A percentile compares a stretch with the other conserved stretches of the same genome.
Evolutionary conservation across 192 early-diverging fungal species (phyloP).

Genomic region (Coemansia sp.): DNA sequence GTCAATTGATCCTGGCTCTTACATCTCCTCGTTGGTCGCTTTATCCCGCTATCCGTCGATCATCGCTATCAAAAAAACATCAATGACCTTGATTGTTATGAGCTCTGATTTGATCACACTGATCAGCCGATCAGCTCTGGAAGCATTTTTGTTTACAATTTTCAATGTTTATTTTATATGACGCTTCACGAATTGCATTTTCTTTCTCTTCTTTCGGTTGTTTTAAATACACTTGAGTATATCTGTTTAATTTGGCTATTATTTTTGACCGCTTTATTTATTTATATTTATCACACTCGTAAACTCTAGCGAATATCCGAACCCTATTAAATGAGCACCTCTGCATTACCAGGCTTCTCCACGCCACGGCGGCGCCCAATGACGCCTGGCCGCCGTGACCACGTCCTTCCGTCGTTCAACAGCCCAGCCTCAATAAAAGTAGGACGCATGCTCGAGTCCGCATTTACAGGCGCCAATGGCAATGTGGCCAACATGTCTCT

Average conservation of each 20-base stretch:
- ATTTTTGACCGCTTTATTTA: neutral
- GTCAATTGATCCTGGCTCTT: neutral
- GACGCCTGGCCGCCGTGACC: constrained; percentile 50
- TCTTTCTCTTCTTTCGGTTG: neutral
- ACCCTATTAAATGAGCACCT: neutral
- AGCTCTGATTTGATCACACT: neutral
- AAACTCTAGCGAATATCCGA: neutral
- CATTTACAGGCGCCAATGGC: constrained; percentile 8
- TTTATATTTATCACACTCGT: neutral
- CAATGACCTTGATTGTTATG: no score
- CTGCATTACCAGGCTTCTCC: constrained; percentile 18
- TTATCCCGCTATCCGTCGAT: neutral
- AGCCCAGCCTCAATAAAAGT: constrained; percentile 43
- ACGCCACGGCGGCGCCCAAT: constrained; percentile 48
- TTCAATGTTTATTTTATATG: neutral
- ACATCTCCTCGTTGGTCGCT: neutral
- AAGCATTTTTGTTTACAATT: neutral
- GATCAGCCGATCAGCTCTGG: neutral
- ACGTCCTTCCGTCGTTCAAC: constrained; percentile 43
- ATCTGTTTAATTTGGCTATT: neutral
- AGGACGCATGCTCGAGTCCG: constrained; percentile 35
- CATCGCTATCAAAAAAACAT: neutral
- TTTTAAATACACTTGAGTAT: neutral
- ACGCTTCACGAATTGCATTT: neutral
- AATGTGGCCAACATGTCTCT: neutral